Base-by-base conservation (phyloP, 2,329 filamentous ascomycete genomes). In the Tolypocladium pustulatum region DNA sequence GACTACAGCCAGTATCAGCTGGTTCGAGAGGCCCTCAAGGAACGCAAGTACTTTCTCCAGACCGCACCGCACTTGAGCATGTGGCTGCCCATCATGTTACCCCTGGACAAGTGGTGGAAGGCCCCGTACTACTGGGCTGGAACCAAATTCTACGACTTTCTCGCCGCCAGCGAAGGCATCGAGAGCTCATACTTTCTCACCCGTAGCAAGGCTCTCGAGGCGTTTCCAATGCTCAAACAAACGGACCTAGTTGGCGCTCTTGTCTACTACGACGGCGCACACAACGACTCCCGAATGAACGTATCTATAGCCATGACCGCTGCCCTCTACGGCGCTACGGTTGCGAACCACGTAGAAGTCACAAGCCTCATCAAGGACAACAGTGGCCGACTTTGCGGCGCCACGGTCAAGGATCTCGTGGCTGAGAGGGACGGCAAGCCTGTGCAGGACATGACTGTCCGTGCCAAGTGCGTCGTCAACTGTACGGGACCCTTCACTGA, bases 221-320 rank as follows among this genome's bases (percentile, higher is more conserved):
- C 88, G 2, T 95, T 95, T 69, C 91, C 91, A 9, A 94, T 95
- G 90, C 74, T 95, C 64, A 92, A 90, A 75, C 87, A 85, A 69
- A 86, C 89, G 49, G 85, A 88, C 63, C 77, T 95, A 17, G 82
- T 91, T 52, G 91, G 91, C 61, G 90, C 90, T 59, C 76, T 95
- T 67, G 90, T 95, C 30, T 96, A 96, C 78, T 95, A 95, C 71
- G 90, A 96, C 75, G 91, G 91, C 65, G 90, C 89, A 36, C 91
- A 96, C 75, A 96, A 96, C 69, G 91, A 96, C 72, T 94, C 90
- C 25, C 84, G 91, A 55, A 95, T 96, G 90, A 95, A 95, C 69
- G 88, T 94, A 34, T 92, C 89, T 10, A 79, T 95, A 59, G 90
- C 89, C 25, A 90, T 93, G 84, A 95, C 91, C 22, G 90, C 90